Conservation (phyloP, 345 rosid species). For the Syzygium grande region DNA sequence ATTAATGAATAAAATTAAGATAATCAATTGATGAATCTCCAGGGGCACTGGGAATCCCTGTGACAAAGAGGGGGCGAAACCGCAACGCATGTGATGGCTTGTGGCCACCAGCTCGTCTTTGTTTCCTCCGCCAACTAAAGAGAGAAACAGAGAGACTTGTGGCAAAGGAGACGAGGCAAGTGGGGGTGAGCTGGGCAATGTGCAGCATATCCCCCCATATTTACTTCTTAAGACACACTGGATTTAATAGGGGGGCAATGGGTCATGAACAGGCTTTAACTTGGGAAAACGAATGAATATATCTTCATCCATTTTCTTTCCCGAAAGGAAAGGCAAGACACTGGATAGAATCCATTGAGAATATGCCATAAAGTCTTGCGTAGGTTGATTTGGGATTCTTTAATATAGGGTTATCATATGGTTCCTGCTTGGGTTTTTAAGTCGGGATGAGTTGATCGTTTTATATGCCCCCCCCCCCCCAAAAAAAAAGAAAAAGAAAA, state of each 20-base stretch:
- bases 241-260: background rate
- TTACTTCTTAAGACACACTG: background rate
- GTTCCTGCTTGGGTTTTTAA: background rate
- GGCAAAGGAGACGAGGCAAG: background rate
- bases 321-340: background rate
- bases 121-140: background rate
- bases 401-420: too few relatives aligned
- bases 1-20: background rate
- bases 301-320: background rate
- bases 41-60: background rate
- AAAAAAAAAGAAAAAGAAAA: too few relatives aligned
- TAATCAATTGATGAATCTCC: background rate
- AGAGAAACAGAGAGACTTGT: background rate
- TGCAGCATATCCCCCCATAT: background rate
- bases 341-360: background rate
- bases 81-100: background rate
- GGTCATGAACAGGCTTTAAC: background rate
- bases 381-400: background rate
- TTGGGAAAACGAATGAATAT: background rate
- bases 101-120: conserved; percentile 1
- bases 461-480: background rate
- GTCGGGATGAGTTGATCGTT: background rate
- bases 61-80: background rate
- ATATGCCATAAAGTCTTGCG: background rate
- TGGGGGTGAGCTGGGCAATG: background rate